Conservation (phyloP, 345 rosid genomes). For the Acer negundo region DNA sequence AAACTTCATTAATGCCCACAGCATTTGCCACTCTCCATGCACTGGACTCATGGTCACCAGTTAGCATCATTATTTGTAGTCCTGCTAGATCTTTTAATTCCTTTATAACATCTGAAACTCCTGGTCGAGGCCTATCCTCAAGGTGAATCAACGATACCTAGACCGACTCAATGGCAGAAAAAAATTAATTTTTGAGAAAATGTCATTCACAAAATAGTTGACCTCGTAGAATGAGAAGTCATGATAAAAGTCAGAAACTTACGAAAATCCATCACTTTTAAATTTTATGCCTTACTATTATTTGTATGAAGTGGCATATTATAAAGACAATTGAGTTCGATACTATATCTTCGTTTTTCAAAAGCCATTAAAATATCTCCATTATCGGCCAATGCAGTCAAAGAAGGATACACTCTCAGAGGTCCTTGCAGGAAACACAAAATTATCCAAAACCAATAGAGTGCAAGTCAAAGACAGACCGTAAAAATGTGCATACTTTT, state of each 20-base stretch:
- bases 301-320: no score
- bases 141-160: conserved; percentile 95
- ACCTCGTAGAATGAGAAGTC: background rate
- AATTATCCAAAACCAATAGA: background rate
- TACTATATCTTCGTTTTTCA: background rate
- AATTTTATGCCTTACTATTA: no score
- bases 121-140: conserved; percentile 90
- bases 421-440: background rate
- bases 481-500: background rate
- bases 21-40: conserved; percentile 94
- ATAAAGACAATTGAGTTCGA: background rate
- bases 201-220: background rate
- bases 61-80: conserved; percentile 83
- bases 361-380: background rate
- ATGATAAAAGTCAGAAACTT: background rate
- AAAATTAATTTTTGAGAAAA: background rate
- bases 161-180: conserved; percentile 12
- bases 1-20: conserved; percentile 79
- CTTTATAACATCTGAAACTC: conserved; percentile 69
- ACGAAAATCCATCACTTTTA: background rate
- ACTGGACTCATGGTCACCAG: conserved; percentile 94
- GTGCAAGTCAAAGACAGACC: background rate
- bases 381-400: background rate
- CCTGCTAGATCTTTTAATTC: conserved; percentile 64
- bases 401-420: background rate